These are phyloP conservation scores for Xylariaceae sp. DNA, from an alignment of 2,329 filamentous ascomycete species.

Conservation along the genomic window DNA sequence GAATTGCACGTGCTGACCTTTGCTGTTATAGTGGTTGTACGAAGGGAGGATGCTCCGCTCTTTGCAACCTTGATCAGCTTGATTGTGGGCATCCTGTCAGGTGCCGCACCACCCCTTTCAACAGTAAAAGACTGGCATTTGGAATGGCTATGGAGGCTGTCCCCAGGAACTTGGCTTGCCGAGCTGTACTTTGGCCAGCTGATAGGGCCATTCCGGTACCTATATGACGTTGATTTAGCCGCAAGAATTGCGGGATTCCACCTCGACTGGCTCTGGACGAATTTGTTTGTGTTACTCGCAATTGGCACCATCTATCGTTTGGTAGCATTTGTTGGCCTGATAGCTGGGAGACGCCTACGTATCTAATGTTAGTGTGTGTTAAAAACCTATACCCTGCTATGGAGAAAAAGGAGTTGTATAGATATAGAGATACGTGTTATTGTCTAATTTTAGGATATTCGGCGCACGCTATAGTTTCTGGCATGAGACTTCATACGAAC, in stretches of 20 bases:
- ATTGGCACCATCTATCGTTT: constrained; percentile 54
- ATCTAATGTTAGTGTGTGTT: constrained; percentile 25
- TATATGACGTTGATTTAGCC: constrained; percentile 58
- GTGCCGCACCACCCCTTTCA: constrained; percentile 56
- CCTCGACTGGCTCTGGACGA: constrained; percentile 51
- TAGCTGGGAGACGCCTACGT: constrained; percentile 42
- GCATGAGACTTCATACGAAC: too few relatives aligned
- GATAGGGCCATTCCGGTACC: constrained; percentile 52
- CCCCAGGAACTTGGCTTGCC: constrained; percentile 61
- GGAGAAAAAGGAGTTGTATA: not conserved
- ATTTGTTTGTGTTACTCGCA: constrained; percentile 50
- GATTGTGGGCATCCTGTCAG: constrained; percentile 60
- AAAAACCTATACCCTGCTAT: not conserved
- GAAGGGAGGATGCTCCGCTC: constrained; percentile 62
- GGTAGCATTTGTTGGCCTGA: constrained; percentile 50
- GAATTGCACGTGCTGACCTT: not conserved
- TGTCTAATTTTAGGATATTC: too few relatives aligned
- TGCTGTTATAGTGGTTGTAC: constrained; percentile 49
- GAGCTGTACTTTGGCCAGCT: constrained; percentile 62
- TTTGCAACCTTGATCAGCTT: constrained; percentile 60
- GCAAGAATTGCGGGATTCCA: constrained; percentile 51
- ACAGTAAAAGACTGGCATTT: constrained; percentile 58
- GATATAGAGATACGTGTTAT: too few relatives aligned
- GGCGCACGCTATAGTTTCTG: too few relatives aligned
- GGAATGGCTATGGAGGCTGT: constrained; percentile 60